Evolutionary conservation across 345 rosid species (phyloP).

Genomic region (Alliaria petiolata): DNA sequence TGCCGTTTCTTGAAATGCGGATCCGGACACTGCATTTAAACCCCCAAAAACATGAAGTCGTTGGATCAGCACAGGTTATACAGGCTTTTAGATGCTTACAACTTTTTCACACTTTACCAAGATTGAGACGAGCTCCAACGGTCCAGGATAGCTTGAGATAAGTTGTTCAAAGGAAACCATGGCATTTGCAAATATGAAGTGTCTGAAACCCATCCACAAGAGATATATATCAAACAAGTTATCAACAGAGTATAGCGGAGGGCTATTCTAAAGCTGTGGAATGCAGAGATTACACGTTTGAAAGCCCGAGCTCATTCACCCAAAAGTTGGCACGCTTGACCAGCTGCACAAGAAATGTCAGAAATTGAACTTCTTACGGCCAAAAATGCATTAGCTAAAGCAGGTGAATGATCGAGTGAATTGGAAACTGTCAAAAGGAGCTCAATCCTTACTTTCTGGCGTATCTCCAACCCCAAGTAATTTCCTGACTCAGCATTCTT

Average conservation of each 20-base stretch:
- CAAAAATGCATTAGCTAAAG: constrained; percentile 28
- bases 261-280: neutral
- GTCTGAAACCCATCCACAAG: constrained; percentile 47
- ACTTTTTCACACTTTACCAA: constrained; percentile 54
- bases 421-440: constrained; percentile 31
- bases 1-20: constrained; percentile 96
- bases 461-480: constrained; percentile 89
- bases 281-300: constrained; percentile 54
- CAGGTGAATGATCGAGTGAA: constrained; percentile 25
- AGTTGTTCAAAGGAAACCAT: constrained; percentile 62
- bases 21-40: constrained; percentile 75
- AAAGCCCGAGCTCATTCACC: constrained; percentile 68
- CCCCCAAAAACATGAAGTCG: neutral
- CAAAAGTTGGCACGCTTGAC: constrained; percentile 77
- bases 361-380: neutral
- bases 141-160: constrained; percentile 70
- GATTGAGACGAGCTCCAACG: constrained; percentile 74
- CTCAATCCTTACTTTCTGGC: constrained; percentile 58
- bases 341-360: constrained; percentile 48
- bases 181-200: constrained; percentile 83
- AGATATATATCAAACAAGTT: constrained; percentile 11
- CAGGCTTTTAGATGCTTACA: neutral
- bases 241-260: neutral
- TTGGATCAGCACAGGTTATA: neutral
- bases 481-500: constrained; percentile 47